phyloP scores from a whole-genome alignment of 2,329 filamentous ascomycete species.

The Cladophialophora yegresii region DNA sequence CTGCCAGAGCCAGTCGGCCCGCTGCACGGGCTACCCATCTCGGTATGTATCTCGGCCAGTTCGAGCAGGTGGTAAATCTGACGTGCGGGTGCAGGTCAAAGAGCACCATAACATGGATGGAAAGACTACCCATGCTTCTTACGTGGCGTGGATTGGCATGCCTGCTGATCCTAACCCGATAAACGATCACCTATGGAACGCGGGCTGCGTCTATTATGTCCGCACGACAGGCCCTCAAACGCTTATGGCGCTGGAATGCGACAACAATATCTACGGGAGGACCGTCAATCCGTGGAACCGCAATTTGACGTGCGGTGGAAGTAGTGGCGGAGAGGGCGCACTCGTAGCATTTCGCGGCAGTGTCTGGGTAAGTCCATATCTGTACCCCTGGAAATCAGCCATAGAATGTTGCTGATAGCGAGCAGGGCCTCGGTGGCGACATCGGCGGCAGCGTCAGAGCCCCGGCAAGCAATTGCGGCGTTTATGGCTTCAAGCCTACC shows the following conservation, averaged over 20 bases:
- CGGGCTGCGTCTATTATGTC: constrained; percentile 40
- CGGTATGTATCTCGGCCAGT: constrained; percentile 35
- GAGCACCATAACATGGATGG: constrained; percentile 41
- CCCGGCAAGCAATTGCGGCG: constrained; percentile 46
- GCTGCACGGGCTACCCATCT: constrained; percentile 64
- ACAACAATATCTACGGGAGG: constrained; percentile 39
- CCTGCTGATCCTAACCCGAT: constrained; percentile 30
- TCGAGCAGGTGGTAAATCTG: neutral
- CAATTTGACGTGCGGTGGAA: constrained; percentile 55
- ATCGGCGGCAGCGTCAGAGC: constrained; percentile 49
- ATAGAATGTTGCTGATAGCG: constrained; percentile 21
- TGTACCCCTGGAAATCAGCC: neutral
- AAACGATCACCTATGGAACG: constrained; percentile 38
- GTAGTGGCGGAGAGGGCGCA: constrained; percentile 60
- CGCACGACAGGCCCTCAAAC: constrained; percentile 40
- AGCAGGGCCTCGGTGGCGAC: constrained; percentile 58
- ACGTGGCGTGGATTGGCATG: constrained; percentile 38
- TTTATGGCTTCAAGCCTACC: constrained; percentile 48
- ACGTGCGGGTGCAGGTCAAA: constrained; percentile 41
- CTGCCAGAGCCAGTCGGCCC: constrained; percentile 55
- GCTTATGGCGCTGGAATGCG: constrained; percentile 40
- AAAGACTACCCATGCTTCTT: constrained; percentile 37
- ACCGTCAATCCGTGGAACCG: constrained; percentile 59
- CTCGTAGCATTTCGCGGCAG: constrained; percentile 56
- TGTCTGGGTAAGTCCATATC: constrained; percentile 18